These are phyloP conservation scores for Gossypium turneri DNA, from an alignment of 345 rosid genomes.

Conservation along the genomic window DNA sequence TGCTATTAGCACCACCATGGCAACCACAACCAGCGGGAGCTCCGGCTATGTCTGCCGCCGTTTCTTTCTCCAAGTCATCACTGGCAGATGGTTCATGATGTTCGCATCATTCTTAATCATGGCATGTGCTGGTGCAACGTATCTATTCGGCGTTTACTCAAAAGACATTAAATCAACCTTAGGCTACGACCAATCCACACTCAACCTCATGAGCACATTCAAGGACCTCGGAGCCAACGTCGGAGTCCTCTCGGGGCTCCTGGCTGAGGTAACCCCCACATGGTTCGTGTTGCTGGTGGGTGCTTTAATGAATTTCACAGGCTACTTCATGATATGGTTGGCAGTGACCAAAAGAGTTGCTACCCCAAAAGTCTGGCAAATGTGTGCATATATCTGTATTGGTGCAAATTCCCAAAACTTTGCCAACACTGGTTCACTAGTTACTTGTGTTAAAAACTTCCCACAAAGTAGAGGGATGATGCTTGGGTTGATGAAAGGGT, in stretches of 20 bases:
- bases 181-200: slow-evolving; percentile 57
- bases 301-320: slow-evolving; percentile 45
- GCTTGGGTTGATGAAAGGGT: slow-evolving; percentile 54
- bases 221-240: slow-evolving; percentile 58
- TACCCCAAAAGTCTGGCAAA: slow-evolving; percentile 42
- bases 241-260: slow-evolving; percentile 53
- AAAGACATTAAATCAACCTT: slow-evolving; percentile 29
- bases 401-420: slow-evolving; percentile 65
- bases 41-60: neutral
- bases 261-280: slow-evolving; percentile 60
- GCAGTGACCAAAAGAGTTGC: slow-evolving; percentile 42
- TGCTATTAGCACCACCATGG: slow-evolving; percentile 1
- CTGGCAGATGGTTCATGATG: slow-evolving; percentile 53
- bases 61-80: slow-evolving; percentile 3
- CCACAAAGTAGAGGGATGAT: slow-evolving; percentile 59
- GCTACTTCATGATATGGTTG: slow-evolving; percentile 65
- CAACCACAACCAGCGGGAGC: neutral
- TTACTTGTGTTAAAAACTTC: slow-evolving; percentile 63
- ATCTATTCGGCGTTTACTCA: slow-evolving; percentile 56
- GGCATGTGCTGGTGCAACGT: slow-evolving; percentile 55
- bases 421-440: slow-evolving; percentile 55
- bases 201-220: slow-evolving; percentile 51
- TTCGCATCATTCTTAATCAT: slow-evolving; percentile 55
- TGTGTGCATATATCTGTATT: slow-evolving; percentile 58
- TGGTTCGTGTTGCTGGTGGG: slow-evolving; percentile 55